Conservation (phyloP, 768 basidiomycete species). For the Lactifluus volemus region DNA sequence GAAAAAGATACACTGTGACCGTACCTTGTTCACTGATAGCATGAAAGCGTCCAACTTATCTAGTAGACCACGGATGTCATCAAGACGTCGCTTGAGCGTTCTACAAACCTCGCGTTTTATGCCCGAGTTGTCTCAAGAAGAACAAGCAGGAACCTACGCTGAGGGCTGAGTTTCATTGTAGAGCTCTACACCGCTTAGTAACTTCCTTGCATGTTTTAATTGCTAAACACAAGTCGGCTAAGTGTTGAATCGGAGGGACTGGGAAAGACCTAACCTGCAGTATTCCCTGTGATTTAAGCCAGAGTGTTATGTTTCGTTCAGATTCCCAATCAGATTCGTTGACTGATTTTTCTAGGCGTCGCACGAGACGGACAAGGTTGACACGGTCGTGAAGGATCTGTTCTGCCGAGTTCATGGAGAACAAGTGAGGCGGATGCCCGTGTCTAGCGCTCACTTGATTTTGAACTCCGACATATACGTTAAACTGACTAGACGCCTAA, state of each 20-base stretch:
- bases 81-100: constrained; percentile 35
- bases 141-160: neutral
- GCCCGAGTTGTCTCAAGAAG: neutral
- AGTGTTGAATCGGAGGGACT: neutral
- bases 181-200: constrained; percentile 1
- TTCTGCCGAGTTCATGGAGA: constrained; percentile 8
- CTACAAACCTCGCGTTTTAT: constrained; percentile 23
- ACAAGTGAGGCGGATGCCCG: too few species aligned
- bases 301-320: constrained; percentile 33
- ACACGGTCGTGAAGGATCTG: constrained; percentile 49
- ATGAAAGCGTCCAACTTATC: constrained; percentile 48
- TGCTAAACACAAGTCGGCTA: neutral
- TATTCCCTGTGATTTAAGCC: constrained; percentile 47
- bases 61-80: constrained; percentile 41
- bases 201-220: constrained; percentile 12
- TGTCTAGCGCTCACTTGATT: neutral
- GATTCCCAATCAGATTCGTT: constrained; percentile 30
- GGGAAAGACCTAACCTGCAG: constrained; percentile 40
- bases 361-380: constrained; percentile 54
- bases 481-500: too few species aligned
- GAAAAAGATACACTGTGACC: neutral
- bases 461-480: neutral
- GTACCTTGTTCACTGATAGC: constrained; percentile 45
- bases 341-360: constrained; percentile 49
- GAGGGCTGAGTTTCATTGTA: constrained; percentile 7